A percentile compares a stretch with the other conserved stretches of the same genome.
These are phyloP conservation scores for Suhomyces terraborum DNA, from an alignment of 1,139 yeast genomes.

Conservation along the genomic window DNA sequence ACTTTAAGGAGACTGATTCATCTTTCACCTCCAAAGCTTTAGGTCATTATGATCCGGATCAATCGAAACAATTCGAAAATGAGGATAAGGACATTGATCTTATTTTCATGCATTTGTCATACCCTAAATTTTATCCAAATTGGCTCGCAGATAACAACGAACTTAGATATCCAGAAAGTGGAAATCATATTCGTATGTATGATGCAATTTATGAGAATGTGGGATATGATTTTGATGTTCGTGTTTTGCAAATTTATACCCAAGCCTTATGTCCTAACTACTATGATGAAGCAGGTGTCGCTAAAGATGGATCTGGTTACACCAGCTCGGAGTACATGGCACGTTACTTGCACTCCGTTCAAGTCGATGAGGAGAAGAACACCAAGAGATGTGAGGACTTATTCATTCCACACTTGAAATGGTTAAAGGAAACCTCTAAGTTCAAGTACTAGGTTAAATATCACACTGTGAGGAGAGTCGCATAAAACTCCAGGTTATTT, in stretches of 20 bases:
- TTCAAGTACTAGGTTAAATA: neutral
- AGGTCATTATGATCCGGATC: constrained; percentile 61
- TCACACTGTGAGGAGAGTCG: too few relatives aligned
- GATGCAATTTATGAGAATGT: constrained; percentile 40
- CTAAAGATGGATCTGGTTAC: constrained; percentile 30
- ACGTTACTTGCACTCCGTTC: constrained; percentile 31
- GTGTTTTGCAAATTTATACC: constrained; percentile 39
- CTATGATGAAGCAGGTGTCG: constrained; percentile 31
- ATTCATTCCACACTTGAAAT: constrained; percentile 30
- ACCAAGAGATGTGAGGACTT: constrained; percentile 37
- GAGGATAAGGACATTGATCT: constrained; percentile 32
- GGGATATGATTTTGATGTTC: constrained; percentile 56
- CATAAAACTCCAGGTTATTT: too few relatives aligned
- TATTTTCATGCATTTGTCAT: constrained; percentile 61
- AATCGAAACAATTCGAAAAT: constrained; percentile 22
- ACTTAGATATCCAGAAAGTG: constrained; percentile 37
- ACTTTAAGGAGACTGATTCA: constrained; percentile 36
- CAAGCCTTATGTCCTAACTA: constrained; percentile 44
- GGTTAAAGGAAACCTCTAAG: constrained; percentile 27
- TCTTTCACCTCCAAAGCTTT: constrained; percentile 55
- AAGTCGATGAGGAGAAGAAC: constrained; percentile 26
- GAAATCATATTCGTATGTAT: constrained; percentile 51
- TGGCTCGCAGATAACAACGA: constrained; percentile 51
- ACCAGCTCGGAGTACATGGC: constrained; percentile 38
- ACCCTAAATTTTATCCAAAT: constrained; percentile 61